Conservation (phyloP, 257 asterid genomes). For the Solanum bulbocastanum region DNA sequence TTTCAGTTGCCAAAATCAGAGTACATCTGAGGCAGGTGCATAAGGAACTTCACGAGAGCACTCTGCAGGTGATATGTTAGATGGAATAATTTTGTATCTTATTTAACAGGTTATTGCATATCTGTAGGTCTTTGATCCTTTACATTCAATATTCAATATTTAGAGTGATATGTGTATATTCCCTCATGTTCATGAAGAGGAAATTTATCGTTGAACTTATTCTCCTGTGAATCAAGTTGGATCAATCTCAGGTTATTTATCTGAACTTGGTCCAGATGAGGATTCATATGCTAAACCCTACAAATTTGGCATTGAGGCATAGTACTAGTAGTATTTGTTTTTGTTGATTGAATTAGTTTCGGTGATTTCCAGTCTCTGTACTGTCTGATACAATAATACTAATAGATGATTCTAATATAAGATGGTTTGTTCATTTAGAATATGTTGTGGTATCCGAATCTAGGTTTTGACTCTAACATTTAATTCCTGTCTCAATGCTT, state of each 20-base stretch:
- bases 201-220: not conserved
- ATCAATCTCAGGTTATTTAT: not conserved
- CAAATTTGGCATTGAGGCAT: not conserved
- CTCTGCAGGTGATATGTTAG: constrained; percentile 33
- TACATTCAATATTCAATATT: not conserved
- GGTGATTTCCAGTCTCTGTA: not conserved
- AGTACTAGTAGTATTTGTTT: not conserved
- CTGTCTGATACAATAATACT: not conserved
- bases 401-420: not conserved
- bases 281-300: not conserved
- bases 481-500: not conserved
- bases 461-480: not conserved
- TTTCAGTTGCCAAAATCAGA: constrained; percentile 59
- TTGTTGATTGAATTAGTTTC: not conserved
- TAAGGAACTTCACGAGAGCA: constrained; percentile 49
- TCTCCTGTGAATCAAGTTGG: not conserved
- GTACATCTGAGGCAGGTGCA: constrained; percentile 62
- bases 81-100: not conserved
- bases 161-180: not conserved
- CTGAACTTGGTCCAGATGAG: not conserved
- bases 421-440: not conserved
- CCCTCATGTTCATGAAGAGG: not conserved
- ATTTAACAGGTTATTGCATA: not conserved
- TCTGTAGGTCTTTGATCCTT: not conserved
- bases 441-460: not conserved